A percentile compares a stretch with the other conserved stretches of the same genome.
These are phyloP conservation scores for Lecanicillium sp. DNA, from an alignment of 2,329 filamentous ascomycete genomes.

Conservation along the genomic window DNA sequence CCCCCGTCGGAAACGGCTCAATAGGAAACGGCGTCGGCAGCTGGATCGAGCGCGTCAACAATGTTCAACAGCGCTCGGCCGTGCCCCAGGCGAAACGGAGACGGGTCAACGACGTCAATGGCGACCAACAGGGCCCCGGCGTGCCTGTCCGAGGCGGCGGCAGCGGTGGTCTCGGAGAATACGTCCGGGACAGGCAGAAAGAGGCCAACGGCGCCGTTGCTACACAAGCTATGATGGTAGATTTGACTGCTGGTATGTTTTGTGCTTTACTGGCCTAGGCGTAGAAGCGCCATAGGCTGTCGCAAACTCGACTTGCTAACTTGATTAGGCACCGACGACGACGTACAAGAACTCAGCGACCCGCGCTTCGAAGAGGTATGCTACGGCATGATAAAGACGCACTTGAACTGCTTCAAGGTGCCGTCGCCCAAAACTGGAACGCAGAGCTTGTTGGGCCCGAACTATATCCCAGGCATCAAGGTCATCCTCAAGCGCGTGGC, in stretches of 20 bases:
- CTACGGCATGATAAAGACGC: slow-evolving; percentile 68
- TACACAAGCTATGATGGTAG: slow-evolving; percentile 39
- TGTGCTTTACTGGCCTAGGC: no score
- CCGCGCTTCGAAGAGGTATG: slow-evolving; percentile 66
- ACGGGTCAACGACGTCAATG: slow-evolving; percentile 43
- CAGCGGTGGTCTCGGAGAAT: slow-evolving; percentile 51
- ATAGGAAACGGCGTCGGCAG: slow-evolving; percentile 39
- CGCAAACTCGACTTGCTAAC: neutral
- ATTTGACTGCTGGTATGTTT: slow-evolving; percentile 45
- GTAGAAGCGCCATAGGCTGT: no score
- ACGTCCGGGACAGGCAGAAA: slow-evolving; percentile 53
- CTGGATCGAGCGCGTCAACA: slow-evolving; percentile 71
- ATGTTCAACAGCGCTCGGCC: slow-evolving; percentile 58
- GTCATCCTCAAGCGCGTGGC: slow-evolving; percentile 56
- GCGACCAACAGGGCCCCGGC: slow-evolving; percentile 29
- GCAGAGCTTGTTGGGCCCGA: slow-evolving; percentile 47
- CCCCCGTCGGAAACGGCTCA: slow-evolving; percentile 24
- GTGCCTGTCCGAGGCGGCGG: slow-evolving; percentile 32
- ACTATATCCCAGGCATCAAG: slow-evolving; percentile 67
- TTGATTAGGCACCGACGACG: slow-evolving; percentile 40
- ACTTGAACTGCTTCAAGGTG: slow-evolving; percentile 58
- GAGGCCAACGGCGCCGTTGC: slow-evolving; percentile 27
- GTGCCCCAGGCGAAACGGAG: slow-evolving; percentile 57
- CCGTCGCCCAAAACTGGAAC: slow-evolving; percentile 61
- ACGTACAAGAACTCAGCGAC: slow-evolving; percentile 49